Percentiles rank a stretch among this genome's conserved stretches.
Evolutionary conservation across 2,329 filamentous ascomycete species (phyloP).

Genomic region (Fusarium burgessii): DNA sequence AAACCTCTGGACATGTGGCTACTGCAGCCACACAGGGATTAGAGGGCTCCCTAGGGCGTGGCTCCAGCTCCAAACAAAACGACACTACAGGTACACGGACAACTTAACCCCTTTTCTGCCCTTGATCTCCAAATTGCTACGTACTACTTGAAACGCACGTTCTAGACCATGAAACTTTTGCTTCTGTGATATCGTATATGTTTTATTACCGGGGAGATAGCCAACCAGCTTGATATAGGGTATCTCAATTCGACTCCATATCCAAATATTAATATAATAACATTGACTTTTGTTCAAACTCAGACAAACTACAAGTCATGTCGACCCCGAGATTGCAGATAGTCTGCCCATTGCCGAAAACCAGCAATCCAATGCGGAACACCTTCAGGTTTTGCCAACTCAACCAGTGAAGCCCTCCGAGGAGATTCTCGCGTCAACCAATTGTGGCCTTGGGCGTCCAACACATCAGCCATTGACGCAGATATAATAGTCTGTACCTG

Average conservation of each 20-base stretch:
- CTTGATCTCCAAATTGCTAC: constrained; percentile 15
- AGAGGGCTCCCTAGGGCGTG: background rate
- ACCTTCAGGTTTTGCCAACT: constrained; percentile 37
- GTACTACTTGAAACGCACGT: constrained; percentile 24
- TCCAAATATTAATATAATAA: background rate
- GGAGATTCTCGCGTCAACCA: constrained; percentile 38
- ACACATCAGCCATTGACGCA: constrained; percentile 35
- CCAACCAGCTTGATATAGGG: constrained; percentile 20
- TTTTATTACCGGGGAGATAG: background rate
- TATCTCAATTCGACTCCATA: constrained; percentile 27
- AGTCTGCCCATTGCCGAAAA: constrained; percentile 37
- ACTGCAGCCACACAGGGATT: constrained; percentile 23
- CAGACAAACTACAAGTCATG: constrained; percentile 11
- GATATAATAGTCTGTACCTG: constrained; percentile 36
- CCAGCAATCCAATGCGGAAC: constrained; percentile 40
- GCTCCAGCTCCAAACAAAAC: constrained; percentile 36
- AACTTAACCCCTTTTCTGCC: constrained; percentile 35
- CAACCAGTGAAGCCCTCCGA: constrained; percentile 30
- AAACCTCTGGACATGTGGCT: background rate
- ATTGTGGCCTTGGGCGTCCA: constrained; percentile 39
- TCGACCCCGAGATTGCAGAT: constrained; percentile 28
- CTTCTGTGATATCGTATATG: background rate
- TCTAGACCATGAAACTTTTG: constrained; percentile 25
- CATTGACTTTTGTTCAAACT: background rate
- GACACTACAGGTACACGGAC: constrained; percentile 9